Conservation (phyloP, 176 grass and related monocot genomes). For the Phoenix dactylifera region DNA sequence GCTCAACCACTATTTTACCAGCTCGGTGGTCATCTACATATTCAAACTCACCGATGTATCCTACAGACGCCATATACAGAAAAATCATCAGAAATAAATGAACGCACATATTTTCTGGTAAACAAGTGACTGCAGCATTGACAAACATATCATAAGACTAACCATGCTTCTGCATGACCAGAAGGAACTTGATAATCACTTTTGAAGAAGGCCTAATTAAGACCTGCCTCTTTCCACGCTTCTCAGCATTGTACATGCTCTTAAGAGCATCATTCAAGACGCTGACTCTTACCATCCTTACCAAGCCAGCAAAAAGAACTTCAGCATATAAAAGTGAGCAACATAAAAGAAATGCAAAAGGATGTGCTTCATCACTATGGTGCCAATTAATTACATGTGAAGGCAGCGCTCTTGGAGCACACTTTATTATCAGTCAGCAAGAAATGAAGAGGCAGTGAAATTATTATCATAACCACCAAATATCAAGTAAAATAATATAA, state of each 20-base stretch:
- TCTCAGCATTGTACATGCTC: slow-evolving; percentile 86
- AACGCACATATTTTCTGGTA: background rate
- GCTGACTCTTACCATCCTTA: slow-evolving; percentile 71
- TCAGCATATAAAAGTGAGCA: too few species aligned
- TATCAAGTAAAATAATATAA: too few species aligned
- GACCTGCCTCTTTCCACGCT: slow-evolving; percentile 61
- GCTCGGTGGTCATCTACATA: slow-evolving; percentile 53
- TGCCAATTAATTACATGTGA: too few species aligned
- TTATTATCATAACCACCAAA: too few species aligned
- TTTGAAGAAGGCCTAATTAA: slow-evolving; percentile 72
- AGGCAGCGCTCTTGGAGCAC: too few species aligned
- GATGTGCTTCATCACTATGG: too few species aligned
- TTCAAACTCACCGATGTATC: slow-evolving; percentile 64
- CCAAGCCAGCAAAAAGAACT: background rate
- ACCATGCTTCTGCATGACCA: slow-evolving; percentile 79
- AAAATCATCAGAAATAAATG: background rate
- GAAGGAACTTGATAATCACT: slow-evolving; percentile 69
- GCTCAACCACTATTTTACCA: slow-evolving; percentile 49
- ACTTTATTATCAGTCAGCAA: too few species aligned
- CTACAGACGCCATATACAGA: slow-evolving; percentile 5
- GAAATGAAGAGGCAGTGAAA: too few species aligned
- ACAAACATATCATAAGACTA: slow-evolving; percentile 3
- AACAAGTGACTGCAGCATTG: background rate
- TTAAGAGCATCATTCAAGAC: slow-evolving; percentile 72
- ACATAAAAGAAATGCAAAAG: too few species aligned